These are phyloP conservation scores for Lentinus brumalis DNA, from an alignment of 768 basidiomycete species.

Conservation along the genomic window DNA sequence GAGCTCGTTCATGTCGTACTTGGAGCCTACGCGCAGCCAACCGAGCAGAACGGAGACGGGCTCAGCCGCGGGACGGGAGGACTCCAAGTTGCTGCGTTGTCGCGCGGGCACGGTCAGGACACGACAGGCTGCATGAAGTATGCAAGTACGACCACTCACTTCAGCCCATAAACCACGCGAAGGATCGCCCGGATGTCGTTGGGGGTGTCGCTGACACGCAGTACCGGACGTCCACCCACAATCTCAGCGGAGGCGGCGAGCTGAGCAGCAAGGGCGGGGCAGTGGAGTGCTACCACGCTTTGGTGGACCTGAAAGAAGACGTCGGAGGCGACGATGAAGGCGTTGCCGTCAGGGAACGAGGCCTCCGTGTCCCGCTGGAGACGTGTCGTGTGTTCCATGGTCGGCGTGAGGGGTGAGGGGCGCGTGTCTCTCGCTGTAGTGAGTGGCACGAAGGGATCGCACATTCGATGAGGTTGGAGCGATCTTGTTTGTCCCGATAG, in stretches of 20 bases:
- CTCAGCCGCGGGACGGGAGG: too few relatives aligned
- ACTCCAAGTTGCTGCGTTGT: too few relatives aligned
- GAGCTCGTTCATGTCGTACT: background rate
- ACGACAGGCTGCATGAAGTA: too few relatives aligned
- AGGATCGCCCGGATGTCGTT: too few relatives aligned
- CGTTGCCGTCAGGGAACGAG: background rate
- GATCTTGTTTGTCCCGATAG: too few relatives aligned
- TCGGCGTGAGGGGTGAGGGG: too few relatives aligned
- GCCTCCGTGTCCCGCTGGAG: background rate
- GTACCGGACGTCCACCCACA: background rate
- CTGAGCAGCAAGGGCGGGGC: background rate
- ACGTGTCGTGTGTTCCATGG: background rate
- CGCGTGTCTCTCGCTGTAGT: too few relatives aligned
- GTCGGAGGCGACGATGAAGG: background rate
- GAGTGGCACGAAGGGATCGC: too few relatives aligned
- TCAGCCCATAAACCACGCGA: too few relatives aligned
- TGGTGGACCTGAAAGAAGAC: background rate
- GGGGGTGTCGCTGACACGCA: background rate
- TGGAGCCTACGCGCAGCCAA: background rate
- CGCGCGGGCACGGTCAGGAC: too few relatives aligned
- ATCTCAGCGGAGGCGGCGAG: background rate
- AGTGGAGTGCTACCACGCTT: background rate
- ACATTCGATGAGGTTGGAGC: too few relatives aligned
- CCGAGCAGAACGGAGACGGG: background rate
- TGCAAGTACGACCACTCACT: background rate